phyloP scores from a whole-genome alignment of 2,329 filamentous ascomycete species.

The Cryphonectria naterciae region DNA sequence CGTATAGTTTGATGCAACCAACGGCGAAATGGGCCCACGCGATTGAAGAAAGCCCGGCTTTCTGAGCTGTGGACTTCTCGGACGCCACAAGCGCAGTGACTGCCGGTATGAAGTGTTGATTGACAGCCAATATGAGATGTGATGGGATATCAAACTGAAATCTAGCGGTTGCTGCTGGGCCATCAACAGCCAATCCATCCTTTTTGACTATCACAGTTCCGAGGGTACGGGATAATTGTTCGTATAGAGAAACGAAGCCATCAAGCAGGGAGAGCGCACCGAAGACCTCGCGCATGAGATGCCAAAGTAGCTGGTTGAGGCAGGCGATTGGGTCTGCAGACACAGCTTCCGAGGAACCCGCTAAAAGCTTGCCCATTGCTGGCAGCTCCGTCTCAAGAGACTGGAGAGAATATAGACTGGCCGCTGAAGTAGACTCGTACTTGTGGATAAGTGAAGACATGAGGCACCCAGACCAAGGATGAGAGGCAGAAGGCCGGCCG shows the following conservation, averaged over 20 bases:
- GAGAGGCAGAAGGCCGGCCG: slow-evolving; percentile 38
- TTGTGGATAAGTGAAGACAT: slow-evolving; percentile 59
- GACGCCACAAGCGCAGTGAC: slow-evolving; percentile 49
- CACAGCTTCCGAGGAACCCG: slow-evolving; percentile 53
- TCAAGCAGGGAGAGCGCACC: slow-evolving; percentile 37
- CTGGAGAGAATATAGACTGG: slow-evolving; percentile 63
- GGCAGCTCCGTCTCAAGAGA: slow-evolving; percentile 69
- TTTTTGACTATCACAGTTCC: slow-evolving; percentile 32
- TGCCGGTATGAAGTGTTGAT: slow-evolving; percentile 50
- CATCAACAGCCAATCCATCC: slow-evolving; percentile 35
- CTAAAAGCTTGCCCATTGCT: slow-evolving; percentile 59
- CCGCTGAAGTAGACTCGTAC: slow-evolving; percentile 54
- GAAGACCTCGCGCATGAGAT: slow-evolving; percentile 49
- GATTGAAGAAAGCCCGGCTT: slow-evolving; percentile 49
- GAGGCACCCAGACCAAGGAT: slow-evolving; percentile 53
- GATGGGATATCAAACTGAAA: slow-evolving; percentile 22
- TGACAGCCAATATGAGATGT: slow-evolving; percentile 45
- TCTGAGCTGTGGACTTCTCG: slow-evolving; percentile 35
- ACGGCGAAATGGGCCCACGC: slow-evolving; percentile 80
- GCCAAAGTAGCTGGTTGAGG: slow-evolving; percentile 53
- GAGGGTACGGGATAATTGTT: slow-evolving; percentile 29
- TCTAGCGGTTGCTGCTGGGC: slow-evolving; percentile 32
- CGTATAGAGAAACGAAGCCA: slow-evolving; percentile 35
- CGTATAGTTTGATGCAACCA: slow-evolving; percentile 75
- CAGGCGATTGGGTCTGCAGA: slow-evolving; percentile 53